Evolutionary conservation across 495 filamentous ascomycete genomes (phyloP), one percentile per base, ranked within the genome.

Genomic region (Daldinia concentrica): DNA sequence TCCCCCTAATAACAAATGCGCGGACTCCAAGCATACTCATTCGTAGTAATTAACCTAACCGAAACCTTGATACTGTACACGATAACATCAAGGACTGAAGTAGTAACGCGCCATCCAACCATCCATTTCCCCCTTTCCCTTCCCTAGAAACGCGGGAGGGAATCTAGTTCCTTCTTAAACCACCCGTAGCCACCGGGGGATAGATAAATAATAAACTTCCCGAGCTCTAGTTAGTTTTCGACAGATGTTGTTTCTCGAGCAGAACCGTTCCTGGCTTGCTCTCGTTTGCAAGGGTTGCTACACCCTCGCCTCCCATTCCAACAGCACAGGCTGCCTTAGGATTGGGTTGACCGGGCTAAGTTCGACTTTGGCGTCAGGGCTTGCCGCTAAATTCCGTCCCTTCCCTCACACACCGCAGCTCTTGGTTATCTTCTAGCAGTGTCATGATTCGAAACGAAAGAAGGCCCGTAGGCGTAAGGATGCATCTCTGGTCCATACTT

Each of bases 21-120:
- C 30, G 60, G 12, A 39, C 61, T 55, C 66, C 50, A 30, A 43
- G 55, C 61, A 55, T 65, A 59, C 62, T 30, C 19, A 24, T 36
- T 32, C 56, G 39, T 64, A 32, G 26, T 64, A 64, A 60, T 66
- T 71, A 71, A 36, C 58, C 43, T 22, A 68, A 58, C 39, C 62
- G 64, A 75, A 74, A 72, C 67, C 74, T 64, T 72, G 37, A 61
- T 68, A 68, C 57, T 69, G 70, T 75, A 74, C 74, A 66, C 56
- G 62, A 74, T 71, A 62, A 58, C 58, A 58, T 61, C 68, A 37
- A 64, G 52, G 64, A 74, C 72, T 72, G 54, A 48, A 48, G 19
- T 48, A 24, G 9, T 11, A 48, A 48, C 3, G 43, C 43, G 43
- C 43, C 43, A 48, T 37, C 34, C 22, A 52, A 36, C 34, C 34